Evolutionary conservation across 345 rosid species (phyloP).

Genomic region (Carallia brachiata): DNA sequence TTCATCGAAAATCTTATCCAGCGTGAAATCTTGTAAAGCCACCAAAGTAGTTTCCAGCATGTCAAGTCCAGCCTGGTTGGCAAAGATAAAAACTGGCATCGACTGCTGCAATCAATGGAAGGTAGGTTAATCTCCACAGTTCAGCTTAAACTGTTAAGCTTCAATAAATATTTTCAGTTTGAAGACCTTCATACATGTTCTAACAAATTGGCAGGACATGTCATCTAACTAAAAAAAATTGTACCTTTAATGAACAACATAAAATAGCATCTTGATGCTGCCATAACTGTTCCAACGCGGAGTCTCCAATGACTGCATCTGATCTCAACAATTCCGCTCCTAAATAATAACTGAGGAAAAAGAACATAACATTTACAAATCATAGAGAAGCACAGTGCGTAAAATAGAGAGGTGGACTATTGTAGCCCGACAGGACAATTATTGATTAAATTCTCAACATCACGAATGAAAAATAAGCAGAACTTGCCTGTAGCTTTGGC

Average conservation of each 20-base stretch:
- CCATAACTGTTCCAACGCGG: conserved; percentile 76
- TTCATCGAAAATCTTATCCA: conserved; percentile 87
- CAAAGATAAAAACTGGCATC: conserved; percentile 78
- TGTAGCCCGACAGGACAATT: background rate
- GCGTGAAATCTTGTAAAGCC: conserved; percentile 88
- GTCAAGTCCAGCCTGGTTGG: conserved; percentile 98
- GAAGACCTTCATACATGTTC: background rate
- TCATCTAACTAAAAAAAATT: background rate
- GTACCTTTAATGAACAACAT: conserved; percentile 90
- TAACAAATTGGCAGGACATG: background rate
- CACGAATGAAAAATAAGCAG: background rate
- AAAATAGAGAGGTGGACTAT: no score
- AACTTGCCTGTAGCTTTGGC: conserved; percentile 76
- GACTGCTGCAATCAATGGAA: conserved; percentile 48
- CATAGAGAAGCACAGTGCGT: no score
- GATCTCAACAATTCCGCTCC: conserved; percentile 69
- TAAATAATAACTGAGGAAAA: conserved; percentile 51
- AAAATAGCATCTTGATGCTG: conserved; percentile 85
- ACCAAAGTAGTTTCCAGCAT: conserved; percentile 97
- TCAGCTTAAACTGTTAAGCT: background rate
- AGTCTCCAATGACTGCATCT: conserved; percentile 57
- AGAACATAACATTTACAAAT: conserved; percentile 13
- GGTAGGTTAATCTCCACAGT: background rate
- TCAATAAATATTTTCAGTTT: background rate
- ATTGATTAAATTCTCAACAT: background rate